phyloP scores from a whole-genome alignment of 352 stramenopile species.

The Phytopythium delawarense region DNA sequence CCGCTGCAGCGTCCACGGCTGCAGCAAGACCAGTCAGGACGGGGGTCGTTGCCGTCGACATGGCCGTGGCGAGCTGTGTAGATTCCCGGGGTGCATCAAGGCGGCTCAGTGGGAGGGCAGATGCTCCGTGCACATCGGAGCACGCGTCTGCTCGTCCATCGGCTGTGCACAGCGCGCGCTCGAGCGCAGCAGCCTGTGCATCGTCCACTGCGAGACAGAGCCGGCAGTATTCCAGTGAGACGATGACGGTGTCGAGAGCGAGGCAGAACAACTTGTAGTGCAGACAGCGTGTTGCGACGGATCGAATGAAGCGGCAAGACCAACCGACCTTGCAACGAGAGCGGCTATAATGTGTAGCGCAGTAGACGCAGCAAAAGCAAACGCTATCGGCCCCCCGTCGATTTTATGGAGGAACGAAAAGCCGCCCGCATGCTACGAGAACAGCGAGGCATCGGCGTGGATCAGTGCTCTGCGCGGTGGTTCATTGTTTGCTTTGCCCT shows the following conservation, averaged over 20 bases:
- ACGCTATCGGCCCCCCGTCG: too few relatives aligned
- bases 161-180: slow-evolving; percentile 32
- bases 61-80: slow-evolving; percentile 76
- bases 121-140: slow-evolving; percentile 67
- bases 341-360: too few relatives aligned
- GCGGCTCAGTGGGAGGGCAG: slow-evolving; percentile 69
- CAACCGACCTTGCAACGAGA: too few relatives aligned
- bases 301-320: neutral
- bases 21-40: slow-evolving; percentile 51
- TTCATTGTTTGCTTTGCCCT: too few relatives aligned
- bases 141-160: slow-evolving; percentile 43
- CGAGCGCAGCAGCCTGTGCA: neutral
- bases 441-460: too few relatives aligned
- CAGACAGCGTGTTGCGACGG: neutral
- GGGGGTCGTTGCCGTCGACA: slow-evolving; percentile 72
- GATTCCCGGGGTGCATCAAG: slow-evolving; percentile 78
- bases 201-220: neutral
- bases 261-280: neutral
- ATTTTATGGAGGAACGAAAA: too few relatives aligned
- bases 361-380: too few relatives aligned
- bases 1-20: slow-evolving; percentile 61
- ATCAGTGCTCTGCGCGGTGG: too few relatives aligned
- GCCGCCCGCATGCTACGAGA: too few relatives aligned
- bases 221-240: neutral
- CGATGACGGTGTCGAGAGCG: neutral